phyloP scores from a whole-genome alignment of 768 basidiomycete genomes.

The Neoboletus magnificus region DNA sequence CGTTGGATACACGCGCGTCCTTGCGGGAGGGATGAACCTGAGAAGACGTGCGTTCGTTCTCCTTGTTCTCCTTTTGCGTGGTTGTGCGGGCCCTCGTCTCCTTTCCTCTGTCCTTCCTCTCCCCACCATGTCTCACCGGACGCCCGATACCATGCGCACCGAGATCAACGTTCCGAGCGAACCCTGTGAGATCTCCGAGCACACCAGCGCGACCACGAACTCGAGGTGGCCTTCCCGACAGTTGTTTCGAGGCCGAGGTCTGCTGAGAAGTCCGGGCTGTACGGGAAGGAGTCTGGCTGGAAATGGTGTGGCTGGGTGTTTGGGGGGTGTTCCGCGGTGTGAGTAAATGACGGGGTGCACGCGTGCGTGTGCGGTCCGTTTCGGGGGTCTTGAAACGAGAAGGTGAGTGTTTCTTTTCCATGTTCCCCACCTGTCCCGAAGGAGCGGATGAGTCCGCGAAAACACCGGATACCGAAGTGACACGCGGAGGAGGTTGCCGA shows the following conservation, averaged over 20 bases:
- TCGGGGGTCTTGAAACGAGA: conserved; percentile 1
- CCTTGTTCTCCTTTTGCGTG: conserved; percentile 28
- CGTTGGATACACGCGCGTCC: conserved; percentile 1
- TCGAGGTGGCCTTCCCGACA: conserved; percentile 29
- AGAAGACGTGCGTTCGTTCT: conserved; percentile 16
- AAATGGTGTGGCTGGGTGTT: conserved; percentile 16
- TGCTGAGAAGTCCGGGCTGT: conserved; percentile 18
- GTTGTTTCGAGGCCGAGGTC: conserved; percentile 13
- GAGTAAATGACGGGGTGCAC: not conserved
- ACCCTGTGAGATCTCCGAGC: conserved; percentile 40
- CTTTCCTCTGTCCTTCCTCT: conserved; percentile 30
- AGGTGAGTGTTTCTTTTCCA: conserved; percentile 3
- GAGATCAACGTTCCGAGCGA: conserved; percentile 32
- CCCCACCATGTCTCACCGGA: conserved; percentile 8
- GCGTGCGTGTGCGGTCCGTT: conserved; percentile 12
- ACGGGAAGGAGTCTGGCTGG: conserved; percentile 18
- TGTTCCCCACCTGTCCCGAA: not conserved
- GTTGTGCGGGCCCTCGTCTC: conserved; percentile 9
- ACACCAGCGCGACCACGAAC: conserved; percentile 29
- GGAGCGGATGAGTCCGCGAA: conserved; percentile 2
- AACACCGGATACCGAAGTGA: not conserved
- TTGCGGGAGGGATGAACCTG: conserved; percentile 7
- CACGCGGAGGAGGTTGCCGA: conserved; percentile 17
- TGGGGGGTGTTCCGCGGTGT: not conserved
- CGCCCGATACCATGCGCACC: conserved; percentile 29